Evolutionary conservation across 495 filamentous ascomycete species (phyloP).

Genomic region (Lasiosphaeria ovina): DNA sequence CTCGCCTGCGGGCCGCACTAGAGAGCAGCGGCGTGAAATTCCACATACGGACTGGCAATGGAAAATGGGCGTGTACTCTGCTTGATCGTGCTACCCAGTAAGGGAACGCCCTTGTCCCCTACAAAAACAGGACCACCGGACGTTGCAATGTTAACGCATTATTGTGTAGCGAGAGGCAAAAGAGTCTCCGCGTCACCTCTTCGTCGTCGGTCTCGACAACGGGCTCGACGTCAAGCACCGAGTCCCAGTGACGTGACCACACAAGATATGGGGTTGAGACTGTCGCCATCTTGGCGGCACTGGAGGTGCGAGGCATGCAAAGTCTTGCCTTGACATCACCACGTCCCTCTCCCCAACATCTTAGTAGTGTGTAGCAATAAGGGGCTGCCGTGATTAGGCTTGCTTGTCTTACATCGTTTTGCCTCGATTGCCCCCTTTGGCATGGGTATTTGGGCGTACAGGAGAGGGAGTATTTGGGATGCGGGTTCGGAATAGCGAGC

Average conservation of each 20-base stretch:
- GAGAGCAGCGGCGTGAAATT: slow-evolving; percentile 39
- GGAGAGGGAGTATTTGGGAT: background rate
- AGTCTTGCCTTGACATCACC: too few species aligned
- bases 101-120: slow-evolving; percentile 11
- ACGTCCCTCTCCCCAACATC: too few species aligned
- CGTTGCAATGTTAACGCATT: slow-evolving; percentile 10
- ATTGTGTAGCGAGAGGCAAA: slow-evolving; percentile 36
- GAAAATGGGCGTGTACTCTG: slow-evolving; percentile 41
- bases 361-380: too few species aligned
- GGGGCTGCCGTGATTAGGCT: background rate
- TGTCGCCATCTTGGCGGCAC: too few species aligned
- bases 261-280: too few species aligned
- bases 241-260: slow-evolving; percentile 18
- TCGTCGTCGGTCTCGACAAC: slow-evolving; percentile 29
- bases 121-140: background rate
- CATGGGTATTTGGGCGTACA: background rate
- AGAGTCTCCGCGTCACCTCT: slow-evolving; percentile 19
- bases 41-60: slow-evolving; percentile 40
- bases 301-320: too few species aligned
- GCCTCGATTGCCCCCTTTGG: background rate
- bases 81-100: slow-evolving; percentile 45
- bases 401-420: background rate
- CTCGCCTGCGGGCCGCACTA: slow-evolving; percentile 33
- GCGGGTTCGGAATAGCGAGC: background rate
- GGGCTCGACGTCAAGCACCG: slow-evolving; percentile 29